Evolutionary conservation across 768 basidiomycete species (phyloP).

Genomic region (Boletales sp.): DNA sequence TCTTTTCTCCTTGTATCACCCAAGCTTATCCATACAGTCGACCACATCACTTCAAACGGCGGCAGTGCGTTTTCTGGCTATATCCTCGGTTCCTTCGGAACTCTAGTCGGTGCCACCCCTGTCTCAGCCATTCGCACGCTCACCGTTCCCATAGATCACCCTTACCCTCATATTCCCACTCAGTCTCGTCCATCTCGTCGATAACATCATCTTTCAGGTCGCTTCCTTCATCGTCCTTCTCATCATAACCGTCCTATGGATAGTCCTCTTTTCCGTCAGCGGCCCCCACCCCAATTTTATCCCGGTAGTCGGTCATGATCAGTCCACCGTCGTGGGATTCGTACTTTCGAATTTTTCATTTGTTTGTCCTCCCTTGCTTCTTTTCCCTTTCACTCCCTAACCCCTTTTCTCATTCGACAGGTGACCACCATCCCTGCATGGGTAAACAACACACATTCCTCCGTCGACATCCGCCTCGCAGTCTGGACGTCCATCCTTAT

Average conservation of each 20-base stretch:
- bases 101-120: slow-evolving; percentile 7
- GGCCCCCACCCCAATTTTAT: slow-evolving; percentile 10
- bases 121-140: not conserved
- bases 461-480: slow-evolving; percentile 18
- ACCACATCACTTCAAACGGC: slow-evolving; percentile 3
- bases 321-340: slow-evolving; percentile 21
- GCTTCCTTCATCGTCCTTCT: slow-evolving; percentile 20
- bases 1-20: not conserved
- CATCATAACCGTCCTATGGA: slow-evolving; percentile 18
- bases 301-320: slow-evolving; percentile 14
- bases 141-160: slow-evolving; percentile 14
- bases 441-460: slow-evolving; percentile 23
- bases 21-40: slow-evolving; percentile 7
- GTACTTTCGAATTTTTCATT: slow-evolving; percentile 24
- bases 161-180: slow-evolving; percentile 18
- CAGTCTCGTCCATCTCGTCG: slow-evolving; percentile 21
- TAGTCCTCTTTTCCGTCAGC: slow-evolving; percentile 10
- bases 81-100: slow-evolving; percentile 23
- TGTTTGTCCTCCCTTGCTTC: slow-evolving; percentile 7
- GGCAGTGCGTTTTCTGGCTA: slow-evolving; percentile 18
- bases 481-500: slow-evolving; percentile 22
- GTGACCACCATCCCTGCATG: slow-evolving; percentile 23
- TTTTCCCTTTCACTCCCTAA: not conserved
- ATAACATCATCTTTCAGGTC: slow-evolving; percentile 23
- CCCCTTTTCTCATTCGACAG: not conserved